Base-by-base conservation (phyloP, 208 protist genomes). In the Leishmania aethiopica region DNA sequence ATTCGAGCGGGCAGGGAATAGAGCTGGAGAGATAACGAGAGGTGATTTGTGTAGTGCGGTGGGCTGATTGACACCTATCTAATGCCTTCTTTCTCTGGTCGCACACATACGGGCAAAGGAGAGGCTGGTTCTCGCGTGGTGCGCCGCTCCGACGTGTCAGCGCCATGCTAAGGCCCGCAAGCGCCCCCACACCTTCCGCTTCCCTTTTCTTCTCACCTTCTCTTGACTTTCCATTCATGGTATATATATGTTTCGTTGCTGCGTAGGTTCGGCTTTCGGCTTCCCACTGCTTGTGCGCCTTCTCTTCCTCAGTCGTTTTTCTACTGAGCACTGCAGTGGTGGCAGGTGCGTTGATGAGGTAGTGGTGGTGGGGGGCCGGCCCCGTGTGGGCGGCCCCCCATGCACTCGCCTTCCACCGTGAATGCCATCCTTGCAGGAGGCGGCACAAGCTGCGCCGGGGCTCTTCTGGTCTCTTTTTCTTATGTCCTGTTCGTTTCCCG, bases 201-300 rank as follows among this genome's bases (percentile, higher is more conserved):
- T 25, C 55, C 40, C 64, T 17, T 75, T 78, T 59, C 49, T 78
- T 83, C 35, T 78, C 67, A 49, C 57, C 78, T 51, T 73, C 67
- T 74, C 69, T 78, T 42, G 47, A 66, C 51, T 69, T 32, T 72
- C 47, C 51, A 70, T 71, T 62, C 19, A 53, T 35, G 37, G 57
- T 74, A 19, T 79, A 37, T 55, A 47, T 47, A 49, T 51, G 37
- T 83, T 32, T 55, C 37, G 49, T 2, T 11, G 42, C 15, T 13
- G 2, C 13, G 6, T 73, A 13, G 69, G 19, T 0, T 15, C 6
- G 40, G 8, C 42, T 53, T 17, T 73, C 25, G 19, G 5, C 42
- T 47, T 11, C 6, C 45, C 37, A 22, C 25, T 53, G 42, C 40
- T n/a, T 51, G 22, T 73, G 42, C 37, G 42, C 25, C 42, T 73